Base-by-base conservation (phyloP, 139 green algal genomes). In the Parachlorella kessleri region DNA sequence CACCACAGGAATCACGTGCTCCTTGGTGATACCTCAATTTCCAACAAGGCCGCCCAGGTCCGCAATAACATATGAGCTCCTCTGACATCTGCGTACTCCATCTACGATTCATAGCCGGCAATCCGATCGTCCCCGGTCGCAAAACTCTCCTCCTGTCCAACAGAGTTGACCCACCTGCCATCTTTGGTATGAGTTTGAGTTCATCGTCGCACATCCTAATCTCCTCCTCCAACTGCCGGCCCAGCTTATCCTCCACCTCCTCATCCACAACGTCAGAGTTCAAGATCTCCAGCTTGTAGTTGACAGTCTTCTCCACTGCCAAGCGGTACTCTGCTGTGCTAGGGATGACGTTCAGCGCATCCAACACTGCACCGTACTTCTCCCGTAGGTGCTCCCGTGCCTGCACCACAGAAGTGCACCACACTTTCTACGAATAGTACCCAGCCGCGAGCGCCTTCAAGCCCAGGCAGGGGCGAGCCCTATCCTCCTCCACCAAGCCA, bases 101-200 rank as follows among this genome's bases (percentile, higher is more conserved):
- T 18, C 14, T 59, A 59, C 48, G 21, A 14, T 59, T 14, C 14
- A 59, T 18, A 59, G 21, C 48, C 14, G 48, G 48, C 14, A 59
- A 59, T 59, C 14, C 14, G 14, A 18, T 18, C 48, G 21, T 18
- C 21, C 21, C n/a, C n/a, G n/a, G n/a, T n/a, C n/a, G n/a, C n/a
- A n/a, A n/a, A n/a, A n/a, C n/a, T n/a, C n/a, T n/a, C n/a, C n/a
- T n/a, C n/a, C n/a, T n/a, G n/a, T n/a, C n/a, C n/a, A n/a, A n/a
- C n/a, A n/a, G n/a, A n/a, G 48, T 59, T 18, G 21, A 28, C 73
- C 35, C 66, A 76, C 78, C 84, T 67, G 81, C 81, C 88, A 91
- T 91, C 66, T 91, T 89, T 36, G 86, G 83, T 71, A 91, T 87
- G 32, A 91, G 70, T 14, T 32, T 37, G 70, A 91, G 83, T 76